A percentile compares a stretch with the other conserved stretches of the same genome.
Conservation (phyloP, 2,329 filamentous ascomycete genomes). For the Apiospora marii region DNA sequence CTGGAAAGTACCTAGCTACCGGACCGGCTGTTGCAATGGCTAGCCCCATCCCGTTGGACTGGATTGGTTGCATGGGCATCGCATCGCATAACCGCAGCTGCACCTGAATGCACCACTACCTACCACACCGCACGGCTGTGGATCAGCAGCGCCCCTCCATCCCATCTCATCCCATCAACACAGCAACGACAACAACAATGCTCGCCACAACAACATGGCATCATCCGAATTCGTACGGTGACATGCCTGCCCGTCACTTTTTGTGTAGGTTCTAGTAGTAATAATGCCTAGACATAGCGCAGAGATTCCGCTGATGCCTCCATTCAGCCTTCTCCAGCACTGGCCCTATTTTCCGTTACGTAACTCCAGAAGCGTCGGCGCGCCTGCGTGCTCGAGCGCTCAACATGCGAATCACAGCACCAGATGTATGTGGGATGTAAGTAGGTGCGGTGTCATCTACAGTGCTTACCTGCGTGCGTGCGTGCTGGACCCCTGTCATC, state of each 20-base stretch:
- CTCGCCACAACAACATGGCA: slow-evolving; percentile 6
- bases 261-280: background rate
- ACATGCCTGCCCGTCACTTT: background rate
- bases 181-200: slow-evolving; percentile 3
- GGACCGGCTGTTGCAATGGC: slow-evolving; percentile 5
- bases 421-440: background rate
- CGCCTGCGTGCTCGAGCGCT: background rate
- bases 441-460: slow-evolving; percentile 10
- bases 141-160: slow-evolving; percentile 6
- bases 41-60: background rate
- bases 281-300: no score
- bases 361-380: background rate
- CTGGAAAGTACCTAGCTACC: background rate
- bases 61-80: slow-evolving; percentile 4
- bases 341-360: background rate
- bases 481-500: background rate
- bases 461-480: background rate
- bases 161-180: background rate
- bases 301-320: background rate
- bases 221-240: background rate
- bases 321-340: slow-evolving; percentile 4
- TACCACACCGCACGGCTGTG: slow-evolving; percentile 17
- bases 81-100: slow-evolving; percentile 17
- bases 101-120: slow-evolving; percentile 16
- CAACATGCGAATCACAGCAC: background rate